phyloP scores from a whole-genome alignment of 2,329 filamentous ascomycete genomes.

The Magnaporthiopsis incrustans region DNA sequence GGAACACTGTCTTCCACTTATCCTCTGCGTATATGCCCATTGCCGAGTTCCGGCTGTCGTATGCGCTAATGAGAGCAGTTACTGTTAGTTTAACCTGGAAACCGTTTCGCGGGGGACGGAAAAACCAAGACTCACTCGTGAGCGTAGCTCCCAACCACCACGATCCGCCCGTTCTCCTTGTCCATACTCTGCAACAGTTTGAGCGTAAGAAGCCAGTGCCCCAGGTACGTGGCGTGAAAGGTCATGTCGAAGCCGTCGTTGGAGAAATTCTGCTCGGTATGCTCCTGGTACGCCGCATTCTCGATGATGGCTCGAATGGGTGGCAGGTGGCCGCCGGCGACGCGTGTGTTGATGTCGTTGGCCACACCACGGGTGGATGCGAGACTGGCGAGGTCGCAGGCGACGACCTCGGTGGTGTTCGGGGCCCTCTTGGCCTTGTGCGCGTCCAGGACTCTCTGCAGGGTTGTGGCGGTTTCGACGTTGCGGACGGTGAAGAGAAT shows the following conservation, averaged over 20 bases:
- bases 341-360: slow-evolving; percentile 11
- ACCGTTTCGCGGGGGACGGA: not conserved
- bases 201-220: slow-evolving; percentile 24
- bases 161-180: slow-evolving; percentile 20
- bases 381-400: slow-evolving; percentile 13
- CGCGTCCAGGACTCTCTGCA: slow-evolving; percentile 4
- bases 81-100: too few species aligned
- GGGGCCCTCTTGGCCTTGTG: slow-evolving; percentile 4
- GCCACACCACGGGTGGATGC: slow-evolving; percentile 13
- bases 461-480: slow-evolving; percentile 6
- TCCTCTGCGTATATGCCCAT: slow-evolving; percentile 14
- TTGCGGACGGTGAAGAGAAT: slow-evolving; percentile 13
- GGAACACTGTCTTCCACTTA: slow-evolving; percentile 19
- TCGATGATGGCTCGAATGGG: slow-evolving; percentile 20
- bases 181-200: slow-evolving; percentile 26
- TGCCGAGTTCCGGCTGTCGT: slow-evolving; percentile 13
- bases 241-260: slow-evolving; percentile 24
- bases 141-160: slow-evolving; percentile 22
- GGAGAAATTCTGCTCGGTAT: slow-evolving; percentile 18
- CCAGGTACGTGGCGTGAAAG: slow-evolving; percentile 24
- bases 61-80: slow-evolving; percentile 9
- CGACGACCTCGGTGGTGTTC: slow-evolving; percentile 12
- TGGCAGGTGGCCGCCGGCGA: slow-evolving; percentile 16
- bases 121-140: slow-evolving; percentile 21
- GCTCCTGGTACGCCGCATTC: slow-evolving; percentile 19